A percentile compares a stretch with the other conserved stretches of the same genome.
Conservation (phyloP, 345 rosid species). For the Excoecaria agallocha region DNA sequence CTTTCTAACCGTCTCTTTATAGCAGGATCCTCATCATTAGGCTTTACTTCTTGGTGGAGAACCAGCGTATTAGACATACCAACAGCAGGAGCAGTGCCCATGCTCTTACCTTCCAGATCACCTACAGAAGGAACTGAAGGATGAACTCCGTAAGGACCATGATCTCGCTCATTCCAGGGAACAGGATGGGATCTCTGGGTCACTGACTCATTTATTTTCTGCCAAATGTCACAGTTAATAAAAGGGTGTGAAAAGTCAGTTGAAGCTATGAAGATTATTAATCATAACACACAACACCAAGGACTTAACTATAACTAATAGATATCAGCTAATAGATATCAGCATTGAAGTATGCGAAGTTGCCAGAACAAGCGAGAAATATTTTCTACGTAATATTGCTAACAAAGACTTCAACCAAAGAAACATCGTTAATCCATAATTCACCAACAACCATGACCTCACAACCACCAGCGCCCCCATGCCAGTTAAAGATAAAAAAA, state of each 20-base stretch:
- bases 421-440: not conserved
- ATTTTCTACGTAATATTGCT: not conserved
- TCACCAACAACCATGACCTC: not conserved
- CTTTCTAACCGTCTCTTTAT: constrained; percentile 34
- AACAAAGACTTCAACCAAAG: not conserved
- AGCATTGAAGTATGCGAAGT: not conserved
- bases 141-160: constrained; percentile 40
- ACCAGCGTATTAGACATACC: constrained; percentile 42
- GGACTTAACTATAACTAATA: not conserved
- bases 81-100: constrained; percentile 28
- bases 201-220: constrained; percentile 43
- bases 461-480: not conserved
- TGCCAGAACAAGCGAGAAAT: not conserved
- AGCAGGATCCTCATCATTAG: constrained; percentile 42
- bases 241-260: not conserved
- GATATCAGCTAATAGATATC: no score
- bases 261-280: not conserved
- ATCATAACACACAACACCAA: not conserved
- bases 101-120: constrained; percentile 35
- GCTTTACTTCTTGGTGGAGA: constrained; percentile 41
- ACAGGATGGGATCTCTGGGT: constrained; percentile 40
- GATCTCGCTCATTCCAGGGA: constrained; percentile 35
- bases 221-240: constrained; percentile 14
- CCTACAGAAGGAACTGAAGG: constrained; percentile 33
- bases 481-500: not conserved